phyloP scores from a whole-genome alignment of 768 basidiomycete species.

The Royoungia palumana region DNA sequence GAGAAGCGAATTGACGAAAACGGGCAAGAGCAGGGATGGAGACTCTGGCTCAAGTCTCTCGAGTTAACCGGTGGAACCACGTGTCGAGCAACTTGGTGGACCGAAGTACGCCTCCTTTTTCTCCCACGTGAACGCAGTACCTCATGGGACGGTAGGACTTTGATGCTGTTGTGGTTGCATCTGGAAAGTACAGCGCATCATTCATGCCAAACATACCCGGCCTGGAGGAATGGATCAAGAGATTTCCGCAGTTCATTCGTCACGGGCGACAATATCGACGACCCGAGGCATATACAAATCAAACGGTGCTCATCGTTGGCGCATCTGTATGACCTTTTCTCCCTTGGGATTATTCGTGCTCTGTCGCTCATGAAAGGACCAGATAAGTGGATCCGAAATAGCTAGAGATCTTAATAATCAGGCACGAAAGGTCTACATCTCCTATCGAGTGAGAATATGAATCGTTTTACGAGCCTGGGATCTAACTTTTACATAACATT shows the following conservation, averaged over 20 bases:
- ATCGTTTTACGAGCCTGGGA: not conserved
- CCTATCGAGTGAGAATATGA: constrained; percentile 7
- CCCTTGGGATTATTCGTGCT: too few relatives aligned
- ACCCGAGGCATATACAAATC: constrained; percentile 34
- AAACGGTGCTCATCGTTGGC: constrained; percentile 45
- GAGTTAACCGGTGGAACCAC: constrained; percentile 14
- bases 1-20: constrained; percentile 36
- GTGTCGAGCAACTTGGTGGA: constrained; percentile 32
- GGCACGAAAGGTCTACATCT: constrained; percentile 8
- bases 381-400: constrained; percentile 12
- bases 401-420: constrained; percentile 11
- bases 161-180: constrained; percentile 14
- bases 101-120: constrained; percentile 4
- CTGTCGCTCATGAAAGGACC: too few relatives aligned
- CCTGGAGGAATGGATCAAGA: constrained; percentile 10
- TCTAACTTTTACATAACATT: not conserved
- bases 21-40: constrained; percentile 36
- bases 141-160: constrained; percentile 5
- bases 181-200: constrained; percentile 7
- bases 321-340: constrained; percentile 7
- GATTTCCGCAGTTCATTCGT: constrained; percentile 33
- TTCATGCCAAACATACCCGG: constrained; percentile 15
- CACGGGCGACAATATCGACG: constrained; percentile 44
- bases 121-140: not conserved
- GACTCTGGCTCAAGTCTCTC: constrained; percentile 33